A percentile compares a stretch with the other conserved stretches of the same genome.
Evolutionary conservation across 108 stramenopile species (phyloP).

Genomic region (Nitzschia inconspicua): DNA sequence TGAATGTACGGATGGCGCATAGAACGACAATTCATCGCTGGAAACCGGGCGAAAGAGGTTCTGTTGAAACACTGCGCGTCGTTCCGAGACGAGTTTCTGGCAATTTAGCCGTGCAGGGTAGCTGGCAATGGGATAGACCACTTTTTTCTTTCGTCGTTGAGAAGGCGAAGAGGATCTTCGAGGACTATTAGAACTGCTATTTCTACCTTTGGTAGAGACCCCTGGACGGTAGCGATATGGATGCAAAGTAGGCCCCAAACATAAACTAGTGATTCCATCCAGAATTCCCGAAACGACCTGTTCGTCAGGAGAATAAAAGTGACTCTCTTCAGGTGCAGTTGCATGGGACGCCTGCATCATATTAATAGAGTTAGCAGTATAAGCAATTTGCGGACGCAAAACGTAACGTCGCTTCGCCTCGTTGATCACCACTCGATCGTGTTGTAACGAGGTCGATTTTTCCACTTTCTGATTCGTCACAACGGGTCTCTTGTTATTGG

Average conservation of each 20-base stretch:
- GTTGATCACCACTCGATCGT: too few relatives aligned
- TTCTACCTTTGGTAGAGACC: not conserved
- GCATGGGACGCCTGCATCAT: not conserved
- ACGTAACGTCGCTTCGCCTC: too few relatives aligned
- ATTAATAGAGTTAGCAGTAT: too few relatives aligned
- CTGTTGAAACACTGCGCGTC: conserved; percentile 14
- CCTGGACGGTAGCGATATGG: not conserved
- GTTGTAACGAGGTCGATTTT: too few relatives aligned
- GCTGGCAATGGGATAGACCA: conserved; percentile 3
- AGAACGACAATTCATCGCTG: conserved; percentile 1
- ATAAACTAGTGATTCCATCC: conserved; percentile 2
- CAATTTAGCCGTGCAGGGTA: conserved; percentile 13
- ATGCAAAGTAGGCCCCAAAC: not conserved
- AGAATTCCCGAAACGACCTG: conserved; percentile 3
- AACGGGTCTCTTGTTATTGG: too few relatives aligned
- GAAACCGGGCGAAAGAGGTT: conserved; percentile 20
- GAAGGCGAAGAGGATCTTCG: not conserved
- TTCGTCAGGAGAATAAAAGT: too few relatives aligned
- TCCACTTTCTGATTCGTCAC: too few relatives aligned
- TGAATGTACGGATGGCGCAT: too few relatives aligned
- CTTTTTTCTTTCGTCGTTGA: not conserved
- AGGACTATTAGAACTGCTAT: not conserved
- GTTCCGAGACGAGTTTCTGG: conserved; percentile 12
- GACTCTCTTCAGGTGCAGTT: not conserved
- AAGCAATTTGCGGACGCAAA: too few relatives aligned